Conservation (phyloP, 352 stramenopile species). For the Blastocystis sp. region DNA sequence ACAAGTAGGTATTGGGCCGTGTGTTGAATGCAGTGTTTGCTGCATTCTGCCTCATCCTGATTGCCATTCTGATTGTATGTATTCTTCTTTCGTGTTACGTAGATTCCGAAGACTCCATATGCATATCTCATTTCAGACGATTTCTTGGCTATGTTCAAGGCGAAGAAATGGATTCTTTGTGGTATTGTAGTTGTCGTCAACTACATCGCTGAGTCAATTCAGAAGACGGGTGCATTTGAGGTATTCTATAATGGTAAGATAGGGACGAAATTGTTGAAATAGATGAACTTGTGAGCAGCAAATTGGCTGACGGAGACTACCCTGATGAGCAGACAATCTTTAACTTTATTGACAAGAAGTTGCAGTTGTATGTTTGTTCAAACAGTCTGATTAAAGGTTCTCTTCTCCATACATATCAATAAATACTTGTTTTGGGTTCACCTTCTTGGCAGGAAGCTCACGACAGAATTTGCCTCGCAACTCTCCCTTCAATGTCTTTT, state of each 20-base stretch:
- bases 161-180: conserved; percentile 34
- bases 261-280: neutral
- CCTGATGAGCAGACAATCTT: conserved; percentile 27
- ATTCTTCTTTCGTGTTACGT: neutral
- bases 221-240: conserved; percentile 59
- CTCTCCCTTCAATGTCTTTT: conserved; percentile 78
- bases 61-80: conserved; percentile 25
- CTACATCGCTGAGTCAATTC: conserved; percentile 31
- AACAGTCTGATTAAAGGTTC: conserved; percentile 47
- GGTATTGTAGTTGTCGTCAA: conserved; percentile 36
- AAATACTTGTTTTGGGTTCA: conserved; percentile 51
- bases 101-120: conserved; percentile 49
- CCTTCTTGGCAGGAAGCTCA: conserved; percentile 55
- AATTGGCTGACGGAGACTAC: conserved; percentile 38
- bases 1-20: neutral
- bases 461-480: conserved; percentile 37
- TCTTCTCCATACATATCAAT: conserved; percentile 62
- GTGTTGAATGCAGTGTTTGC: conserved; percentile 34
- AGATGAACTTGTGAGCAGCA: conserved; percentile 58
- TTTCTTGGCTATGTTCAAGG: conserved; percentile 26
- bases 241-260: conserved; percentile 20
- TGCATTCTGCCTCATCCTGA: conserved; percentile 44
- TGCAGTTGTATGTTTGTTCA: conserved; percentile 23
- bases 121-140: conserved; percentile 38
- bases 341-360: conserved; percentile 40